Evolutionary conservation across 805 yeast genomes (phyloP).

Genomic region (Wickerhamomyces chambardii): DNA sequence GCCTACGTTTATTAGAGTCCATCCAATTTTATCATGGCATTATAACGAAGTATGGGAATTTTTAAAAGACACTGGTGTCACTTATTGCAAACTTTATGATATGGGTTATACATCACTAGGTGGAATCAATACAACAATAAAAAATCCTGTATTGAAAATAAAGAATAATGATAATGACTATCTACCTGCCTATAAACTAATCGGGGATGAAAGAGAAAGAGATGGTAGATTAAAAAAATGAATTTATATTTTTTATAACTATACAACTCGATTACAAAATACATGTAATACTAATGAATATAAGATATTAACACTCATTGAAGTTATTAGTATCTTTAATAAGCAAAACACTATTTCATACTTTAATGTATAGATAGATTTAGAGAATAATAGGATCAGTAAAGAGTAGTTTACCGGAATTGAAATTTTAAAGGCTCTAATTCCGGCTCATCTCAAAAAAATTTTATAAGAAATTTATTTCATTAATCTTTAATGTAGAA

Average conservation of each 20-base stretch:
- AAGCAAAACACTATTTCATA: too few species aligned
- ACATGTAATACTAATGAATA: too few species aligned
- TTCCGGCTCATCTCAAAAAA: conserved; percentile 6
- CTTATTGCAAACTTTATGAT: conserved; percentile 74
- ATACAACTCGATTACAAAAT: too few species aligned
- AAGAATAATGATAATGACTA: conserved; percentile 21
- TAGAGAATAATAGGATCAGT: too few species aligned
- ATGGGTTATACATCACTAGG: conserved; percentile 88
- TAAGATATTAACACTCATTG: too few species aligned
- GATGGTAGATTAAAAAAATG: conserved; percentile 20
- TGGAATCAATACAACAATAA: conserved; percentile 58
- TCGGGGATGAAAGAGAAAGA: conserved; percentile 53
- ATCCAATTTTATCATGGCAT: conserved; percentile 87
- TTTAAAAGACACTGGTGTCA: conserved; percentile 43
- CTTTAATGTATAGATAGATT: too few species aligned
- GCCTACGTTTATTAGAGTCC: conserved; percentile 81
- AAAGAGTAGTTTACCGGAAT: too few species aligned
- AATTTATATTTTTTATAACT: too few species aligned
- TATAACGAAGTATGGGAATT: conserved; percentile 84
- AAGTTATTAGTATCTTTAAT: too few species aligned
- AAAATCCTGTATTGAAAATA: conserved; percentile 51
- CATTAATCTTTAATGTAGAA: background rate
- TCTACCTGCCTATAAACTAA: conserved; percentile 49
- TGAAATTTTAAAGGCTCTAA: too few species aligned
- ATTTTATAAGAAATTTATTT: conserved; percentile 2